Base-by-base conservation (phyloP, 2,329 filamentous ascomycete species). In the Myriosclerotinia scirpicola region DNA sequence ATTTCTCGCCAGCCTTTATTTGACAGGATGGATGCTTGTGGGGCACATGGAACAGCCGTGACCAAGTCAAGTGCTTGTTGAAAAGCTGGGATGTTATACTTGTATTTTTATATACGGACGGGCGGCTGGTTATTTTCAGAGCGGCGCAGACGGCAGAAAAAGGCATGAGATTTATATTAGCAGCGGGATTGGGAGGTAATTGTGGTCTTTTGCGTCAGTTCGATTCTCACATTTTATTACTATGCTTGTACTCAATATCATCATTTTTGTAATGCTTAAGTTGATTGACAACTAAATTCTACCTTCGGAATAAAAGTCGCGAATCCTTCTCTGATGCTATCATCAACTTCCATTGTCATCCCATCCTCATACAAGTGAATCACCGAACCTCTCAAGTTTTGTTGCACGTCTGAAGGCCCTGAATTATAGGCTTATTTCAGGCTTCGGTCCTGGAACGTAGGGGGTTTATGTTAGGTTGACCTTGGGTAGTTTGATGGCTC, bases 1-100 rank as follows among this genome's bases (percentile, higher is more conserved):
- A 50, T 26, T 65, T 65, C 42, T 59, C 34, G 8, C 34, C 62
- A 6, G 42, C 42, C 2, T 64, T 58, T 50, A 15, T 59, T 40
- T 14, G 7, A 50, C 6, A 38, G 8, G n/a, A 22, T 26, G 7
- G 3, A 15, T 38, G 2, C 15, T 5, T 50, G 17, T 17, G 11
- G 30, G 12, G 2, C 6, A 26, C n/a, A 26, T 50, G 4, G 3
- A 8, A 5, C 8, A 17, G 9, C 30, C 30, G n/a, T 26, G 22
- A 30, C 3, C 15, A 44, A 5, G 14, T 50, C 8, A 26, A 14
- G 8, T 58, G 14, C 17, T 22, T 7, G 4, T 50, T 20, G 20
- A 12, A 36, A 20, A 22, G 20, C 6, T 36, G 30, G 1, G 3
- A 20, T 44, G 2, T 5, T 2, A 5, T 34, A 6, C 30, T 34